Conservation (phyloP, 495 filamentous ascomycete species). For the Talaromyces stipitatus region DNA sequence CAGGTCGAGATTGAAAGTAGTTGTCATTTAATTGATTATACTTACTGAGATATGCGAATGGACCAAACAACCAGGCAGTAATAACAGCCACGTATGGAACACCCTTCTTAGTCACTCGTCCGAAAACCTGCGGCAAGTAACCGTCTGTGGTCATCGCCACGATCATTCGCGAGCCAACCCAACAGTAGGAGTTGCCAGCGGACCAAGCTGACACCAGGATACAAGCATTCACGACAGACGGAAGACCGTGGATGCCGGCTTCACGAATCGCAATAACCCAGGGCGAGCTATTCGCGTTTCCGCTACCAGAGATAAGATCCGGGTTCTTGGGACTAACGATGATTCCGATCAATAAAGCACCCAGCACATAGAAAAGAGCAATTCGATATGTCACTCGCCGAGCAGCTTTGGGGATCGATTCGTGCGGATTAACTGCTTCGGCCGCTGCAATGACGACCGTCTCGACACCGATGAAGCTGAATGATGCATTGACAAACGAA, state of each 20-base stretch:
- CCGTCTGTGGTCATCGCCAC: slow-evolving; percentile 59
- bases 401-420: slow-evolving; percentile 68
- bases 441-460: slow-evolving; percentile 68
- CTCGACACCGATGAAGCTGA: slow-evolving; percentile 52
- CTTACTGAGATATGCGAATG: slow-evolving; percentile 75
- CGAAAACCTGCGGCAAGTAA: slow-evolving; percentile 54
- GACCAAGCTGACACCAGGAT: slow-evolving; percentile 61
- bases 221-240: slow-evolving; percentile 69
- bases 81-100: slow-evolving; percentile 30
- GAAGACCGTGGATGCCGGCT: slow-evolving; percentile 58
- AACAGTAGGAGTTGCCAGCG: slow-evolving; percentile 71
- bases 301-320: slow-evolving; percentile 40
- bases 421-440: slow-evolving; percentile 72
- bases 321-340: slow-evolving; percentile 45
- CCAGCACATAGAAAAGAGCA: slow-evolving; percentile 70
- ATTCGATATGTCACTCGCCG: slow-evolving; percentile 84
- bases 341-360: slow-evolving; percentile 49
- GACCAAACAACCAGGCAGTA: slow-evolving; percentile 49
- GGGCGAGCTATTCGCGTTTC: slow-evolving; percentile 51
- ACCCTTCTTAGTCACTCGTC: slow-evolving; percentile 22
- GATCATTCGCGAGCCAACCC: slow-evolving; percentile 70
- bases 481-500: slow-evolving; percentile 32
- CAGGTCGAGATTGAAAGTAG: too few relatives aligned
- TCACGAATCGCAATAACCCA: slow-evolving; percentile 53
- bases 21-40: slow-evolving; percentile 9